These are phyloP conservation scores for Fusarium oligoseptatum DNA, from an alignment of 2,329 filamentous ascomycete species.

Conservation along the genomic window DNA sequence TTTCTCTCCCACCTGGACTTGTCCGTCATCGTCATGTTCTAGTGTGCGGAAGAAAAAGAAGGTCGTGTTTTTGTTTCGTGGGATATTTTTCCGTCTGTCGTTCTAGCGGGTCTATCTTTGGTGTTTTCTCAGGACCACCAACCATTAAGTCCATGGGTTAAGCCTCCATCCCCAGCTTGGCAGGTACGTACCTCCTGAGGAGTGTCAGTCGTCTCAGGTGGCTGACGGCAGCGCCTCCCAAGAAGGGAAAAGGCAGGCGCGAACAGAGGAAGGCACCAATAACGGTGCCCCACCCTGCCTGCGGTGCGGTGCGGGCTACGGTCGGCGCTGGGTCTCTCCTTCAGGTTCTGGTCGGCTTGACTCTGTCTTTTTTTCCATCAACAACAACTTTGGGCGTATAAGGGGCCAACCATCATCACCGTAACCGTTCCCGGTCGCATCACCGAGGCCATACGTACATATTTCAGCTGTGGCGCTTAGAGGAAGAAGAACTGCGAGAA, in stretches of 20 bases:
- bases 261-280: background rate
- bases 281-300: constrained; percentile 7
- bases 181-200: background rate
- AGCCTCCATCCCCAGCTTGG: background rate
- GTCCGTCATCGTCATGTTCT: constrained; percentile 10
- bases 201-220: constrained; percentile 40
- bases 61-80: constrained; percentile 37
- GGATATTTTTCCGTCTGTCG: constrained; percentile 35
- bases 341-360: constrained; percentile 2
- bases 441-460: constrained; percentile 14
- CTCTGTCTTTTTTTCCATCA: constrained; percentile 32
- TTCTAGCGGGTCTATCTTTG: constrained; percentile 26
- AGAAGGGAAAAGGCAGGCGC: background rate
- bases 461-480: constrained; percentile 14
- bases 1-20: background rate
- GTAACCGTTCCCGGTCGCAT: constrained; percentile 16
- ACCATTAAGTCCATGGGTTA: background rate
- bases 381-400: constrained; percentile 30
- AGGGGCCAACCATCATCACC: constrained; percentile 23
- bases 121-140: constrained; percentile 22
- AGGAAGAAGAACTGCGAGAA: constrained; percentile 1
- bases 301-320: background rate
- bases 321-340: constrained; percentile 6
- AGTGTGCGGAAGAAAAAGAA: constrained; percentile 1
- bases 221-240: constrained; percentile 3